Evolutionary conservation across 768 basidiomycete genomes (phyloP).

Genomic region (Heimioporus sp.): DNA sequence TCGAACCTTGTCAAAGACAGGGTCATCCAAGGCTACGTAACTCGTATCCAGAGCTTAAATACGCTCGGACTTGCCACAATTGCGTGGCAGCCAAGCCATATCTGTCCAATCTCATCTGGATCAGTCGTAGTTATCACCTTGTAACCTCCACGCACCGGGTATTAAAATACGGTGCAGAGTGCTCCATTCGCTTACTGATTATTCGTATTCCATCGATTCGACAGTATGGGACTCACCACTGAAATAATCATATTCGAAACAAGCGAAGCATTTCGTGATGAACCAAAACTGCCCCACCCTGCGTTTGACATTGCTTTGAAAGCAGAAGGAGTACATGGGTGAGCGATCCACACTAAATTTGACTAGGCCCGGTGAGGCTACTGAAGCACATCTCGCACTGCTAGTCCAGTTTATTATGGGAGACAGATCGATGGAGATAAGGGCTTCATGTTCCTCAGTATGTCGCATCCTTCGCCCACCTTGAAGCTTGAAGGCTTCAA

Average conservation of each 20-base stretch:
- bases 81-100: too few relatives aligned
- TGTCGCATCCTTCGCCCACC: not conserved
- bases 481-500: too few relatives aligned
- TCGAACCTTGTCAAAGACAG: too few relatives aligned
- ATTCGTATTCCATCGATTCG: not conserved
- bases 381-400: not conserved
- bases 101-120: too few relatives aligned
- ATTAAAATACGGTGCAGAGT: too few relatives aligned
- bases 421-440: conserved; percentile 14
- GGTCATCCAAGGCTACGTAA: too few relatives aligned
- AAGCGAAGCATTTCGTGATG: conserved; percentile 1
- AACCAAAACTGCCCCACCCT: conserved; percentile 1
- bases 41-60: too few relatives aligned
- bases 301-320: conserved; percentile 11
- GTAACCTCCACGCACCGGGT: too few relatives aligned
- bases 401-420: conserved; percentile 20
- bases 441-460: conserved; percentile 4
- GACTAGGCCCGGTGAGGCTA: too few relatives aligned
- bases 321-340: conserved; percentile 11
- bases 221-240: conserved; percentile 18
- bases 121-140: too few relatives aligned
- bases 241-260: conserved; percentile 22
- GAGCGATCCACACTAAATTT: not conserved
- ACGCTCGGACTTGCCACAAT: too few relatives aligned
- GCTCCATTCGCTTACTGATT: too few relatives aligned